These are phyloP conservation scores for Entonaema liquescens DNA, from an alignment of 495 filamentous ascomycete genomes.

Conservation along the genomic window DNA sequence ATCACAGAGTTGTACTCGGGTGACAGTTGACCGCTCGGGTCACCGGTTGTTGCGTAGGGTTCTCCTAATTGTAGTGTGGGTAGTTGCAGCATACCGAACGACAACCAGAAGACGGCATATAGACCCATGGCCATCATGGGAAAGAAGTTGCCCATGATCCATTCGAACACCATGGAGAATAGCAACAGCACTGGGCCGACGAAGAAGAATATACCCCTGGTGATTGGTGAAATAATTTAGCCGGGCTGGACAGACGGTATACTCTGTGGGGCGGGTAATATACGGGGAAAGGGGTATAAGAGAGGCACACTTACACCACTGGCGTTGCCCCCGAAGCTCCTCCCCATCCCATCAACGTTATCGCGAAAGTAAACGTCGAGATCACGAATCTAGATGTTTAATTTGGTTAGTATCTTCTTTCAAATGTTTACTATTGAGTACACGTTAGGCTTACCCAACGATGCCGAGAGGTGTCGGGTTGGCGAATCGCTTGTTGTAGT, in stretches of 20 bases:
- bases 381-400: conserved; percentile 58
- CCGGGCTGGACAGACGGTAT: not conserved
- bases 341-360: conserved; percentile 65
- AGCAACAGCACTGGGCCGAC: conserved; percentile 59
- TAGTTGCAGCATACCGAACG: conserved; percentile 62
- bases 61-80: conserved; percentile 60
- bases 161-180: conserved; percentile 60
- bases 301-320: conserved; percentile 52
- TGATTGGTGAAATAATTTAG: conserved; percentile 14
- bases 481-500: conserved; percentile 61
- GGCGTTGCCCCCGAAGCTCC: conserved; percentile 57
- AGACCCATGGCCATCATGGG: conserved; percentile 66
- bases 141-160: conserved; percentile 64
- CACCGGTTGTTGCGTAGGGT: conserved; percentile 55
- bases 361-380: conserved; percentile 54
- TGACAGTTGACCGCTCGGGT: conserved; percentile 55
- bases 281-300: not conserved
- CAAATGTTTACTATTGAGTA: not conserved
- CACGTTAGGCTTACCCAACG: conserved; percentile 50
- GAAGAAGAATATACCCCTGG: conserved; percentile 65
- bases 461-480: conserved; percentile 64
- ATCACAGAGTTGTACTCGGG: conserved; percentile 59
- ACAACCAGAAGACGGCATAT: conserved; percentile 65
- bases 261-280: not conserved
- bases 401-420: not conserved